Conservation (phyloP, 495 filamentous ascomycete species). For the Talaromyces nanjingensis region DNA sequence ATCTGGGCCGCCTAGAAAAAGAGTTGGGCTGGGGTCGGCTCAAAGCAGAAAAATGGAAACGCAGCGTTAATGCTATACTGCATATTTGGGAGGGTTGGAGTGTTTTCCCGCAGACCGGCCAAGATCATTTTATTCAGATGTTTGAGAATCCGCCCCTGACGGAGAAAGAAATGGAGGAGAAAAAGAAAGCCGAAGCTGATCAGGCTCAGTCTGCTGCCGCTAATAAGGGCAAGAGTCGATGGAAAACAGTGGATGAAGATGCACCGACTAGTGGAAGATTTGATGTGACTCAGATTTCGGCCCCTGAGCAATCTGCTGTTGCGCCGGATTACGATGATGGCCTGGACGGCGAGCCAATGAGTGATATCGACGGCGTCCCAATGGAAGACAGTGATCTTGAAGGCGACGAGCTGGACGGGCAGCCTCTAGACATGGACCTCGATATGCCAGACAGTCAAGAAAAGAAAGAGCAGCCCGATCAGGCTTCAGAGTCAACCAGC, state of each 20-base stretch:
- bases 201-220: constrained; percentile 27
- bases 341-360: constrained; percentile 32
- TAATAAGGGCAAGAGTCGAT: constrained; percentile 50
- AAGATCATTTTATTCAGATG: constrained; percentile 62
- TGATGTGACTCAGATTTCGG: constrained; percentile 21
- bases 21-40: constrained; percentile 76
- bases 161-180: constrained; percentile 39
- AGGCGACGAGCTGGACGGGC: constrained; percentile 42
- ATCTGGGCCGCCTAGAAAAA: constrained; percentile 70
- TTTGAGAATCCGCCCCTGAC: constrained; percentile 71
- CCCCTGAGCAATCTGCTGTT: constrained; percentile 12
- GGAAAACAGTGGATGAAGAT: constrained; percentile 65
- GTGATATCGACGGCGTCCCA: constrained; percentile 43
- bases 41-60: constrained; percentile 83
- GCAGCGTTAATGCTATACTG: constrained; percentile 66
- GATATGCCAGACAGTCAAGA: constrained; percentile 30
- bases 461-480: constrained; percentile 12
- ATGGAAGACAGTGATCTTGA: constrained; percentile 51
- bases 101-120: constrained; percentile 70
- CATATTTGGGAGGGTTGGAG: constrained; percentile 85
- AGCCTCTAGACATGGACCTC: constrained; percentile 46
- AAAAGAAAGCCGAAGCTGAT: constrained; percentile 41
- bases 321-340: constrained; percentile 24
- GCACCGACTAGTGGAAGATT: constrained; percentile 30
- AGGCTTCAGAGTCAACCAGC: constrained; percentile 17